These are phyloP conservation scores for Penicillium nordicum DNA, from an alignment of 2,329 filamentous ascomycete species.

Conservation along the genomic window DNA sequence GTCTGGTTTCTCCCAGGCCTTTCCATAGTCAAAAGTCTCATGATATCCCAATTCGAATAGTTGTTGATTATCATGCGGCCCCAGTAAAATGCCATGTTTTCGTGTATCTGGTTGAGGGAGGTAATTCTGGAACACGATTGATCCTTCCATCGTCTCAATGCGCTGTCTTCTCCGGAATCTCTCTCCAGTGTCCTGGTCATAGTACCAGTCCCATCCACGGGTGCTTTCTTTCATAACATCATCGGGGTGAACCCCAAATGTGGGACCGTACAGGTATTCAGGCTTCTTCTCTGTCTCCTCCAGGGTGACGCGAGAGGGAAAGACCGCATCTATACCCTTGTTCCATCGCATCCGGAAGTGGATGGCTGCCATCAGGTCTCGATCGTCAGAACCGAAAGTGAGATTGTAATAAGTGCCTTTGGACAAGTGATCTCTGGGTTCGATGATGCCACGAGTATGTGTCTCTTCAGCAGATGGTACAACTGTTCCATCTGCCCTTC, in stretches of 20 bases:
- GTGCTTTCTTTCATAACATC: slow-evolving; percentile 46
- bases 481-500: slow-evolving; percentile 19
- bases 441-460: slow-evolving; percentile 39
- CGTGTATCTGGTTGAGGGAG: slow-evolving; percentile 33
- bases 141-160: slow-evolving; percentile 31
- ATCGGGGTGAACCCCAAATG: slow-evolving; percentile 44
- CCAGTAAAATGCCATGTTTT: slow-evolving; percentile 50
- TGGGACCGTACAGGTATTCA: slow-evolving; percentile 40
- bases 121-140: slow-evolving; percentile 42
- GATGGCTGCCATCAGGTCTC: slow-evolving; percentile 49
- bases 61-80: slow-evolving; percentile 46
- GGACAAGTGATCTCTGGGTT: slow-evolving; percentile 34
- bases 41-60: slow-evolving; percentile 43
- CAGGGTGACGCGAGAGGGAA: slow-evolving; percentile 48
- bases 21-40: slow-evolving; percentile 44
- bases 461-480: slow-evolving; percentile 23
- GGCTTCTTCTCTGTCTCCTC: slow-evolving; percentile 26
- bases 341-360: slow-evolving; percentile 52
- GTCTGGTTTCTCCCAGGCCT: slow-evolving; percentile 40
- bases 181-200: slow-evolving; percentile 38
- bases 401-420: slow-evolving; percentile 48
- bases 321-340: slow-evolving; percentile 44
- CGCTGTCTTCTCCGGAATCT: slow-evolving; percentile 45
- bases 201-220: slow-evolving; percentile 54
- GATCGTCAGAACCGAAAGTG: slow-evolving; percentile 50